These are phyloP conservation scores for Letharia lupina DNA, from an alignment of 495 filamentous ascomycete species.

Conservation along the genomic window DNA sequence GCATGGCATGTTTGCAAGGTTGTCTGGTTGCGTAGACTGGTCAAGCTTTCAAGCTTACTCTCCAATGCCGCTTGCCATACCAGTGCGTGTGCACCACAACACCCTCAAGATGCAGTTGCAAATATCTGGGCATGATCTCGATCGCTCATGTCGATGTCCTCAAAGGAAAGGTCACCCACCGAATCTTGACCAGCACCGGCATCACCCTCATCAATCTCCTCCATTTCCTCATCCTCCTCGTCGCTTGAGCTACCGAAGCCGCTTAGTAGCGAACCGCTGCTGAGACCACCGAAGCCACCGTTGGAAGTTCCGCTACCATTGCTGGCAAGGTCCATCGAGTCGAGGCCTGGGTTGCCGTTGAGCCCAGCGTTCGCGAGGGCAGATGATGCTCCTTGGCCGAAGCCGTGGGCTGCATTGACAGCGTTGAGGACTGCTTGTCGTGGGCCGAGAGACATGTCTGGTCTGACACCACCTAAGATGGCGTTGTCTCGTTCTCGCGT, in stretches of 20 bases:
- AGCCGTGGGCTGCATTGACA: slow-evolving; percentile 51
- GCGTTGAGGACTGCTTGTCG: slow-evolving; percentile 58
- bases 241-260: slow-evolving; percentile 95
- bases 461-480: slow-evolving; percentile 91
- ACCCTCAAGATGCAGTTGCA: slow-evolving; percentile 10
- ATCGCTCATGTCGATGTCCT: slow-evolving; percentile 49
- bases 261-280: slow-evolving; percentile 66
- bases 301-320: slow-evolving; percentile 56
- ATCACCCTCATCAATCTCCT: slow-evolving; percentile 72
- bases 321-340: slow-evolving; percentile 67
- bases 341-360: slow-evolving; percentile 52
- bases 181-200: slow-evolving; percentile 43
- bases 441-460: slow-evolving; percentile 68
- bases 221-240: slow-evolving; percentile 93
- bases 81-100: not conserved
- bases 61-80: slow-evolving; percentile 1
- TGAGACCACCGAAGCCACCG: slow-evolving; percentile 54
- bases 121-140: slow-evolving; percentile 18
- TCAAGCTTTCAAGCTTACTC: slow-evolving; percentile 6
- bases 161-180: slow-evolving; percentile 56
- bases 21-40: slow-evolving; percentile 13
- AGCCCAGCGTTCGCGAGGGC: slow-evolving; percentile 72
- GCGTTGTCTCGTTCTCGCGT: slow-evolving; percentile 96
- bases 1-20: slow-evolving; percentile 6
- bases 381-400: slow-evolving; percentile 49